phyloP scores from a whole-genome alignment of 2,329 filamentous ascomycete genomes.

The Diaporthe citrichinensis region DNA sequence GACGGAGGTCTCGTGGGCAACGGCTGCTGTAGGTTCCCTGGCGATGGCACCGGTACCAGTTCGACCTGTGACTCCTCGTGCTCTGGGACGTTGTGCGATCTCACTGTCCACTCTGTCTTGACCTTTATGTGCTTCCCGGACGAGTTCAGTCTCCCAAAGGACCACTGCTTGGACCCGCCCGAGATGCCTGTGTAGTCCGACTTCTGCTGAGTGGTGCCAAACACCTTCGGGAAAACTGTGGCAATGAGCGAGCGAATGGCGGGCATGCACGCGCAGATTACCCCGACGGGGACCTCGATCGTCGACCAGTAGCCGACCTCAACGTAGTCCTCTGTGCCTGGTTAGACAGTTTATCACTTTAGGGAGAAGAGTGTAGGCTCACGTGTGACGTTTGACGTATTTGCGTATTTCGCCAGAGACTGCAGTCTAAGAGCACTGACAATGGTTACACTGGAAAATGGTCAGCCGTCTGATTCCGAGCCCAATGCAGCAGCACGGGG shows the following conservation, averaged over 20 bases:
- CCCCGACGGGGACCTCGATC: slow-evolving; percentile 51
- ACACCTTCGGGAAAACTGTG: slow-evolving; percentile 47
- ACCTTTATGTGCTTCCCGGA: slow-evolving; percentile 46
- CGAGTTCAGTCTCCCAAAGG: slow-evolving; percentile 26
- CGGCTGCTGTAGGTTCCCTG: neutral
- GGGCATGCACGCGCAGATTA: slow-evolving; percentile 53
- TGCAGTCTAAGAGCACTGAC: slow-evolving; percentile 45
- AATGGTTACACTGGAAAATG: slow-evolving; percentile 45
- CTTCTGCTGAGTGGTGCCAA: slow-evolving; percentile 45
- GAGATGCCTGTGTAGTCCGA: slow-evolving; percentile 39
- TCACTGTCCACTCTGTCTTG: slow-evolving; percentile 50
- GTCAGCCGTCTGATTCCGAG: neutral
- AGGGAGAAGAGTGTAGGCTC: neutral
- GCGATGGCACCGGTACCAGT: slow-evolving; percentile 5
- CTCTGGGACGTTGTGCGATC: slow-evolving; percentile 15
- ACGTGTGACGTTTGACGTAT: slow-evolving; percentile 38
- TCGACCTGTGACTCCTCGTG: slow-evolving; percentile 4
- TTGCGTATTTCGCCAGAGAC: slow-evolving; percentile 42
- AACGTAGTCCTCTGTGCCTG: slow-evolving; percentile 42
- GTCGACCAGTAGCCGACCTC: slow-evolving; percentile 49
- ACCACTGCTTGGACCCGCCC: slow-evolving; percentile 40
- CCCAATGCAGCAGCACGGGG: neutral
- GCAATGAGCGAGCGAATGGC: slow-evolving; percentile 50
- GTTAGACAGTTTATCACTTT: neutral
- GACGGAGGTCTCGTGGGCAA: slow-evolving; percentile 17